Evolutionary conservation across 1,284 basidiomycete species (phyloP).

Genomic region (Chiua sp.): DNA sequence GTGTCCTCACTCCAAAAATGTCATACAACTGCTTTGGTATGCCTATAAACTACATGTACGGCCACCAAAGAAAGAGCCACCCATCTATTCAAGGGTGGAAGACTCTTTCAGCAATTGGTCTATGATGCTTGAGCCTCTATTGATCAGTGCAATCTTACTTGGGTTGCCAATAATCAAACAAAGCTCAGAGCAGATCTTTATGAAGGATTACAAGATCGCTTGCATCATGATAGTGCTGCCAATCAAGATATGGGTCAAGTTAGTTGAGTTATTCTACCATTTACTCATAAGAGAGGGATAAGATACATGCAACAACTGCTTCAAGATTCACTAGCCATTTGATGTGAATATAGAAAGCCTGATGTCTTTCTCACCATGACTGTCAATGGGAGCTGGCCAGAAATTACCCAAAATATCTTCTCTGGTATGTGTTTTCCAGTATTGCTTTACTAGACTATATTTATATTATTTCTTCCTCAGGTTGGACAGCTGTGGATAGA

Average conservation of each 20-base stretch:
- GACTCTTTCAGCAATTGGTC: conserved; percentile 47
- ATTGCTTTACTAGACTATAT: no score
- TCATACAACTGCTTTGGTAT: conserved; percentile 24
- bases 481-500: conserved; percentile 45
- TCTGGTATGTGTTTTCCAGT: conserved; percentile 15
- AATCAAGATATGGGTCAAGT: conserved; percentile 4
- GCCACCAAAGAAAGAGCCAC: neutral
- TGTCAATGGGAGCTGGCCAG: conserved; percentile 50
- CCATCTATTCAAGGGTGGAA: conserved; percentile 42
- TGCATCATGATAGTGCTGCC: neutral
- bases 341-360: conserved; percentile 9
- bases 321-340: conserved; percentile 16
- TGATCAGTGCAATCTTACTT: conserved; percentile 40
- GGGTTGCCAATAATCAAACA: conserved; percentile 40
- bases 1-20: conserved; percentile 6
- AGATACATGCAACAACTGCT: conserved; percentile 8
- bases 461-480: neutral
- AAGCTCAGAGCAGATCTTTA: conserved; percentile 40
- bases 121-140: conserved; percentile 42
- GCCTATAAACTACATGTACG: conserved; percentile 11
- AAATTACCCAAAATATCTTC: conserved; percentile 45
- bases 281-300: conserved; percentile 1
- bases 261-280: conserved; percentile 8
- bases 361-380: conserved; percentile 17
- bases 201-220: conserved; percentile 6